Percentiles rank a stretch among this genome's conserved stretches.
Conservation (phyloP, 176 grass and related monocot genomes). For the Eragrostis curvula region DNA sequence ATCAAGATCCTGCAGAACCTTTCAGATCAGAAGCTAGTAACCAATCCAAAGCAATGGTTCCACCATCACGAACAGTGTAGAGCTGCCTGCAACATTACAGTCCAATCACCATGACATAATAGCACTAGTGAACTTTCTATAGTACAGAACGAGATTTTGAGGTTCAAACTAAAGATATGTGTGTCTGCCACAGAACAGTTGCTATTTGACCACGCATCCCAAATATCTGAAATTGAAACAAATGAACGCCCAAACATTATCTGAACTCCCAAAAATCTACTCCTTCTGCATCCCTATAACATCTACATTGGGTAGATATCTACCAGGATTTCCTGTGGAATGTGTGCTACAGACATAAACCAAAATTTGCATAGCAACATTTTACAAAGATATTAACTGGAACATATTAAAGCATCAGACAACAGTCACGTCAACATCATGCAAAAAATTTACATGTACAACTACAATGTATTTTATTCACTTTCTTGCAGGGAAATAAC, state of each 20-base stretch:
- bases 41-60: slow-evolving; percentile 98
- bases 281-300: neutral
- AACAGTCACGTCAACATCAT: neutral
- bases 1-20: slow-evolving; percentile 45
- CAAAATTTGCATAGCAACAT: neutral
- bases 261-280: neutral
- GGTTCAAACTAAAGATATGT: neutral
- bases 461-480: neutral
- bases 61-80: slow-evolving; percentile 77
- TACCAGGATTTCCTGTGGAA: neutral
- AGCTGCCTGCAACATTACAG: slow-evolving; percentile 65
- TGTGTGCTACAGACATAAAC: neutral
- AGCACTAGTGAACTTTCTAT: neutral
- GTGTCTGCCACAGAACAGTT: neutral
- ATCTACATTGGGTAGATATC: neutral
- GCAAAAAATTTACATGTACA: neutral
- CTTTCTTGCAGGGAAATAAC: neutral
- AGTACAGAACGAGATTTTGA: neutral
- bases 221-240: slow-evolving; percentile 14
- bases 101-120: slow-evolving; percentile 4
- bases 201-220: neutral
- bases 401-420: neutral
- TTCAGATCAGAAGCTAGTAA: slow-evolving; percentile 68
- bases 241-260: neutral
- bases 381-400: neutral